Evolutionary conservation across 805 yeast species (phyloP), one percentile per base, ranked within the genome.

Genomic region (Metschnikowia aberdeeniae): DNA sequence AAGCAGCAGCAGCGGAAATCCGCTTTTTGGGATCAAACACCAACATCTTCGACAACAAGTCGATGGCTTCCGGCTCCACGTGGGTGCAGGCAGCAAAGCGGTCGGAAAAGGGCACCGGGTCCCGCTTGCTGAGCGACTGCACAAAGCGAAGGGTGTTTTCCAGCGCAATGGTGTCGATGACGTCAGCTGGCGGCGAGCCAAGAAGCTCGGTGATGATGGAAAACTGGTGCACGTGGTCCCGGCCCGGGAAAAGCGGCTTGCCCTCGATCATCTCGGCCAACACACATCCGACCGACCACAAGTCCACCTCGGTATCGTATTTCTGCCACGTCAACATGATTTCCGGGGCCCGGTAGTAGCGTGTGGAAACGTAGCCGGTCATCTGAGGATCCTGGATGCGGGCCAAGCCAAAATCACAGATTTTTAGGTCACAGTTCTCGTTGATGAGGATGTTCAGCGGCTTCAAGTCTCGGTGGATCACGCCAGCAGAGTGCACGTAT

Each of bases 291-390:
- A 95, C 96, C 19, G 95, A 85, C 99, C 99, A 92, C 57, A 92
- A 87, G 66, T 92, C 99, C 32, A 92, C 98, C 67, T 90, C 97
- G 7, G 88, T 84, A 60, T 90, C 97, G 68, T 92, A 92, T 62
- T 92, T 89, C 65, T 92, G 99, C 98, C 98, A 92, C 24, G 97
- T 89, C 53, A 92, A 77, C 99, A 92, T 92, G 66, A 92, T 92
- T 64, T 92, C 99, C 1, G 99, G 99, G 0, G 98, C 99, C 51
- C 99, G 79, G 68, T 92, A 92, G 72, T 89, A 92, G 60, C 99
- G 70, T 4, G 99, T 92, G 5, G 95, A 85, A 13, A 92, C 99
- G 64, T 92, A 92, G 8, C 98, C 99, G 1, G 98, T 92, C 99
- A 92, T 92, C 65, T 92, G 98, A 11, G 97, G 97, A 68, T 92